Base-by-base conservation (phyloP, 169 alveolate genomes). In the Cryptosporidium felis region DNA sequence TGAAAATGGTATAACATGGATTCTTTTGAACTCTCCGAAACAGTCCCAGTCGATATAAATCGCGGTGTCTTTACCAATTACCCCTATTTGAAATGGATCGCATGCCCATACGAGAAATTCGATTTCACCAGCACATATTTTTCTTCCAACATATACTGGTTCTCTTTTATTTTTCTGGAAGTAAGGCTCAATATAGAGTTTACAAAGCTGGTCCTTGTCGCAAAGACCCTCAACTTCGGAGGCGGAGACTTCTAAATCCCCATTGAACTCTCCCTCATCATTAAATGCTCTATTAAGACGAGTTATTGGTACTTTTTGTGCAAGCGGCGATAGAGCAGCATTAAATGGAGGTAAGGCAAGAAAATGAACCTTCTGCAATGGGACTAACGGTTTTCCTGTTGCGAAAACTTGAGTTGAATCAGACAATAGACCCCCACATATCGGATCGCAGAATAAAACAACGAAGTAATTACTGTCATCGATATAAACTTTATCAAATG, bases 1-100 rank as follows among this genome's bases (percentile, higher is more conserved):
- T 42, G 89, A 82, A 80, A 89, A 63, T 4, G 92, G 92, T 36
- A 89, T 89, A 8, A 89, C 80, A 45, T 89, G 92, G 14, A 89
- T 88, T 28, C 88, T 60, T 41, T 56, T 82, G 38, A 63, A 89
- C 26, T 80, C 90, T 36, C 89, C 92, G 32, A 80, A 89, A 41
- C 88, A 41, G 26, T 89, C 92, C 59, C 85, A 74, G 59, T 74
- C 58, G 38, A 74, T 74, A 18, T 74, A 74, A 74, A 74, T 46
- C 5, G 38, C 51, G 8, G 85, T 74, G 12, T 49, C 42, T 56
- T 36, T 34, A 18, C 40, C 61, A 38, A 74, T 53, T n/a, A 58
- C 58, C 12, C 85, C 85, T 9, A 74, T 53, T 74, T 74, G 85
- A n/a, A 34, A 30, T n/a, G 85, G 85, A 3, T 74, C 85, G 30